A percentile compares a stretch with the other conserved stretches of the same genome.
These are phyloP conservation scores for Endocalyx cinctus DNA, from an alignment of 2,329 filamentous ascomycete species.

Conservation along the genomic window DNA sequence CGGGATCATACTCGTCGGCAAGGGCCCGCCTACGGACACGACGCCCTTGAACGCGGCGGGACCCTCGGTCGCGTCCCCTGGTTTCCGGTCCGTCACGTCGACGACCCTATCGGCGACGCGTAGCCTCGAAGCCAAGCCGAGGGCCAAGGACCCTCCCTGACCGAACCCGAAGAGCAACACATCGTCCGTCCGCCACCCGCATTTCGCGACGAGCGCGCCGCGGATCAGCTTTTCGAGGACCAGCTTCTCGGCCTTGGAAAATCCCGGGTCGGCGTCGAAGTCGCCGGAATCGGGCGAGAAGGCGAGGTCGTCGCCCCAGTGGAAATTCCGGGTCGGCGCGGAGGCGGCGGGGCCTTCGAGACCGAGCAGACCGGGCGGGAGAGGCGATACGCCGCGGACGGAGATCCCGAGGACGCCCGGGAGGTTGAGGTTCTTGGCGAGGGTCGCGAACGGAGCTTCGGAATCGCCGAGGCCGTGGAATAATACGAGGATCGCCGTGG, in stretches of 20 bases:
- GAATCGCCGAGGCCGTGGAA: conserved; percentile 83
- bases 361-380: conserved; percentile 65
- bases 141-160: conserved; percentile 60
- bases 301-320: conserved; percentile 65
- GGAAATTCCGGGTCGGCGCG: conserved; percentile 36
- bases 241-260: conserved; percentile 41
- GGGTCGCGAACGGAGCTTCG: conserved; percentile 61
- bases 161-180: conserved; percentile 63
- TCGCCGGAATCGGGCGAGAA: conserved; percentile 46
- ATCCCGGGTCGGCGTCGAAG: conserved; percentile 60
- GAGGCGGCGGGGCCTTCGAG: conserved; percentile 14
- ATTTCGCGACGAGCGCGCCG: conserved; percentile 46
- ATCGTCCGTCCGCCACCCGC: conserved; percentile 56
- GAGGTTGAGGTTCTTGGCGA: conserved; percentile 65
- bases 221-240: conserved; percentile 49
- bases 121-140: conserved; percentile 49
- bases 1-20: conserved; percentile 49
- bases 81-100: conserved; percentile 22
- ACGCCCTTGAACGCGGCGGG: conserved; percentile 46
- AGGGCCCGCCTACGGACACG: conserved; percentile 57
- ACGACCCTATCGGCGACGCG: conserved; percentile 29
- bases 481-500: conserved; percentile 72
- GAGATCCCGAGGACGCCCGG: conserved; percentile 75
- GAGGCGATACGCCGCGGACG: conserved; percentile 63
- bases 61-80: conserved; percentile 5